These are phyloP conservation scores for Papiliotrema nemorosa DNA, from an alignment of 1,284 basidiomycete genomes.

Conservation along the genomic window DNA sequence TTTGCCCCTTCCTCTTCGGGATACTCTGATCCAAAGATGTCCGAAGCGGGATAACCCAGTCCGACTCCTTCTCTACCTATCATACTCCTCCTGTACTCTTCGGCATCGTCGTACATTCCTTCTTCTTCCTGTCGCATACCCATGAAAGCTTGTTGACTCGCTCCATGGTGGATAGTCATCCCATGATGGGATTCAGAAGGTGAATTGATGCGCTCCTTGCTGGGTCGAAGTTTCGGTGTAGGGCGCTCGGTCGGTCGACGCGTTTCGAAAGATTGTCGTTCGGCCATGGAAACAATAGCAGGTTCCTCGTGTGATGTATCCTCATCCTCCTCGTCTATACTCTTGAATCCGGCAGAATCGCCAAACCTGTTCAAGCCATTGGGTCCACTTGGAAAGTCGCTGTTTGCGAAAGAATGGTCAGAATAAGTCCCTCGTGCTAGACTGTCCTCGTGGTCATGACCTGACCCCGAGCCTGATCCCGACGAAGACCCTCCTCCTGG, in stretches of 20 bases:
- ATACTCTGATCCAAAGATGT: conserved; percentile 39
- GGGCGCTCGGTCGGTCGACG: conserved; percentile 25
- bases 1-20: conserved; percentile 6
- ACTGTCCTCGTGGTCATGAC: conserved; percentile 4
- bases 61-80: conserved; percentile 14
- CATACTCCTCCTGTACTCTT: conserved; percentile 27
- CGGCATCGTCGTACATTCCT: conserved; percentile 41
- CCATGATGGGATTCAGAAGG: conserved; percentile 5
- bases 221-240: conserved; percentile 25
- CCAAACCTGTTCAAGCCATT: conserved; percentile 34
- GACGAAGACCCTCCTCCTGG: conserved; percentile 33
- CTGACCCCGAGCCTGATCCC: background rate
- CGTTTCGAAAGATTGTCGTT: conserved; percentile 39
- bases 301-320: conserved; percentile 35
- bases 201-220: conserved; percentile 24
- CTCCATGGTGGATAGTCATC: conserved; percentile 1
- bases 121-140: conserved; percentile 7
- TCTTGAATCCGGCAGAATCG: conserved; percentile 29
- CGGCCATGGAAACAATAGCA: conserved; percentile 37
- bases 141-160: conserved; percentile 18
- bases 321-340: conserved; percentile 42
- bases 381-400: conserved; percentile 12
- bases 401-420: conserved; percentile 13
- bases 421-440: conserved; percentile 12
- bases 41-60: conserved; percentile 39